Evolutionary conservation across 768 basidiomycete genomes (phyloP).

Genomic region (Pleurotus citrinopileatus): DNA sequence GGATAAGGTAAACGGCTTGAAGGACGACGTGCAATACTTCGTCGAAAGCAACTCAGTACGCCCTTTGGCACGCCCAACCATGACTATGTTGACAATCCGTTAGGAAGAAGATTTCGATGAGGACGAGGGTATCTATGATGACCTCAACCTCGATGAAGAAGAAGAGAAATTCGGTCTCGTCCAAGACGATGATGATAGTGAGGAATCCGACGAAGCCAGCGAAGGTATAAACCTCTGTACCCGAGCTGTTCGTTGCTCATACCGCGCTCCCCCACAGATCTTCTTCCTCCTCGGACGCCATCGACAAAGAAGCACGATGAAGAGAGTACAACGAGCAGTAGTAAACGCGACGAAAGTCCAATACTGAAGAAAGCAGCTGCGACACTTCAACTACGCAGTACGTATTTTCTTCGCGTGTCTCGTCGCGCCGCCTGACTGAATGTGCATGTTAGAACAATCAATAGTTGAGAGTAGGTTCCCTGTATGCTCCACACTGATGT

Average conservation of each 20-base stretch:
- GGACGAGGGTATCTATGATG: conserved; percentile 96
- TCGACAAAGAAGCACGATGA: conserved; percentile 75
- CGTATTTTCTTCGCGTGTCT: conserved; percentile 26
- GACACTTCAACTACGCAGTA: conserved; percentile 68
- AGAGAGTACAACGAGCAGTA: conserved; percentile 62
- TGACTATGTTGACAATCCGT: background rate
- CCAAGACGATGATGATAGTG: conserved; percentile 74
- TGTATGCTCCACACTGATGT: background rate
- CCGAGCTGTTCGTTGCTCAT: conserved; percentile 3
- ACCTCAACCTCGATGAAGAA: conserved; percentile 94
- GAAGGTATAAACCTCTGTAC: conserved; percentile 51
- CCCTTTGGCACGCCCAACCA: conserved; percentile 17
- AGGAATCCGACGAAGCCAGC: conserved; percentile 71
- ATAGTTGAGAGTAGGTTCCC: conserved; percentile 52
- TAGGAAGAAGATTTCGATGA: conserved; percentile 98
- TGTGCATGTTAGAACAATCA: conserved; percentile 54
- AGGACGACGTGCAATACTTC: conserved; percentile 95
- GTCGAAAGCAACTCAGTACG: conserved; percentile 93
- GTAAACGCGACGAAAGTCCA: conserved; percentile 77
- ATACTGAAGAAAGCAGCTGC: conserved; percentile 74
- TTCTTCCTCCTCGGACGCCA: conserved; percentile 59
- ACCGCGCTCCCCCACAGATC: conserved; percentile 37
- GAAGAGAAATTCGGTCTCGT: conserved; percentile 89
- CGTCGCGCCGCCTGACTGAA: conserved; percentile 13
- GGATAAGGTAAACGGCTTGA: conserved; percentile 77